Conservation (phyloP, 1,284 basidiomycete genomes). For the Naganishia sp. region DNA sequence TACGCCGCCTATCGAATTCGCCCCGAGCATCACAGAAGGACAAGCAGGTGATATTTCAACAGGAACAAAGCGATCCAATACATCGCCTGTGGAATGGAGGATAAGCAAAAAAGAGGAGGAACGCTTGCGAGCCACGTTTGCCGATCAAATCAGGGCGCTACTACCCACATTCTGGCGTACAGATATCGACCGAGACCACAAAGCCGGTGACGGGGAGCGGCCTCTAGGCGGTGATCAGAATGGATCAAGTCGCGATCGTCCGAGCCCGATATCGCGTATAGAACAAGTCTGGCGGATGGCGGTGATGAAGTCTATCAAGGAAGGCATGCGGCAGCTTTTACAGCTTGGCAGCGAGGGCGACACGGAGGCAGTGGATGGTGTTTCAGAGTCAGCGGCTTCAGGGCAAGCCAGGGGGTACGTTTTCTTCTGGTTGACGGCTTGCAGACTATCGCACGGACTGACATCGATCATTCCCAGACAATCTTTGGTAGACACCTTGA, state of each 20-base stretch:
- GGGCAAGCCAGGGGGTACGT: slow-evolving; percentile 52
- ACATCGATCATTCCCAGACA: slow-evolving; percentile 11
- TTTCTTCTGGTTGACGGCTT: slow-evolving; percentile 36
- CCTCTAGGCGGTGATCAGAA: neutral
- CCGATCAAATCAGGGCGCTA: slow-evolving; percentile 8
- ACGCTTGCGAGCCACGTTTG: slow-evolving; percentile 3
- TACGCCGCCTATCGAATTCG: slow-evolving; percentile 14
- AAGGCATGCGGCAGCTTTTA: slow-evolving; percentile 55
- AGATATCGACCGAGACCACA: neutral
- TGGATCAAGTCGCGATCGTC: neutral
- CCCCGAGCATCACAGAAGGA: neutral
- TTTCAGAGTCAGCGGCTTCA: slow-evolving; percentile 40
- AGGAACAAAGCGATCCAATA: neutral
- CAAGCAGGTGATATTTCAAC: neutral
- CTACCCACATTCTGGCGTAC: slow-evolving; percentile 19
- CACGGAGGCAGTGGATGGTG: slow-evolving; percentile 61
- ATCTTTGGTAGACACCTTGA: slow-evolving; percentile 62
- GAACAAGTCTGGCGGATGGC: slow-evolving; percentile 67
- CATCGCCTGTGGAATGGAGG: neutral
- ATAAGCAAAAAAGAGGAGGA: slow-evolving; percentile 6
- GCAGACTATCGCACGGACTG: slow-evolving; percentile 8
- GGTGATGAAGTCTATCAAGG: slow-evolving; percentile 63
- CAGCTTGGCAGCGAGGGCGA: slow-evolving; percentile 36
- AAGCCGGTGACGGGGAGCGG: neutral
- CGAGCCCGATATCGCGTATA: slow-evolving; percentile 44